Evolutionary conservation across 345 rosid species (phyloP).

Genomic region (Heritiera littoralis): DNA sequence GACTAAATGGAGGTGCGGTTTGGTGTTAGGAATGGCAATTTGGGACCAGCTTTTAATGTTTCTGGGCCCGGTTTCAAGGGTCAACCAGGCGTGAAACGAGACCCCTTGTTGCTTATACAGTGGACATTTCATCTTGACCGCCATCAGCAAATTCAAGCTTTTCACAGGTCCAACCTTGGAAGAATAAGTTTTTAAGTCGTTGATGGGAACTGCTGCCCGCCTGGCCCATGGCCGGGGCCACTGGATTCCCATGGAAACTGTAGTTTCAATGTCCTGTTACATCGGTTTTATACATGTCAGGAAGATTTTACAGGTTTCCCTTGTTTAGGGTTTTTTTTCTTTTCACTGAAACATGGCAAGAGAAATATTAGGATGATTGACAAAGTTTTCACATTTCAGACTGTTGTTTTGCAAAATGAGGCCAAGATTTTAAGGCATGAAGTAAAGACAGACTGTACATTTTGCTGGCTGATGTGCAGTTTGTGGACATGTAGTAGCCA

Average conservation of each 20-base stretch:
- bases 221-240: neutral
- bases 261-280: neutral
- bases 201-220: neutral
- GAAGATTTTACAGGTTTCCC: neutral
- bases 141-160: slow-evolving; percentile 6
- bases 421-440: neutral
- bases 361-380: neutral
- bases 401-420: neutral
- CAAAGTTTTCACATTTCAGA: neutral
- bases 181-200: neutral
- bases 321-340: neutral
- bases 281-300: neutral
- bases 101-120: slow-evolving; percentile 8
- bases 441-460: neutral
- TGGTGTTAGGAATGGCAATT: neutral
- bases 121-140: slow-evolving; percentile 22
- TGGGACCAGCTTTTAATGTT: slow-evolving; percentile 7
- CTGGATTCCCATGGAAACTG: neutral
- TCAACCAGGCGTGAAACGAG: slow-evolving; percentile 16
- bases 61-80: slow-evolving; percentile 16
- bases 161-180: slow-evolving; percentile 12
- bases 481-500: neutral
- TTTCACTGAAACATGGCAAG: neutral
- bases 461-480: neutral
- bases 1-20: slow-evolving; percentile 30